Evolutionary conservation across 108 stramenopile species (phyloP).

Genomic region (Aureococcus anophagefferens): DNA sequence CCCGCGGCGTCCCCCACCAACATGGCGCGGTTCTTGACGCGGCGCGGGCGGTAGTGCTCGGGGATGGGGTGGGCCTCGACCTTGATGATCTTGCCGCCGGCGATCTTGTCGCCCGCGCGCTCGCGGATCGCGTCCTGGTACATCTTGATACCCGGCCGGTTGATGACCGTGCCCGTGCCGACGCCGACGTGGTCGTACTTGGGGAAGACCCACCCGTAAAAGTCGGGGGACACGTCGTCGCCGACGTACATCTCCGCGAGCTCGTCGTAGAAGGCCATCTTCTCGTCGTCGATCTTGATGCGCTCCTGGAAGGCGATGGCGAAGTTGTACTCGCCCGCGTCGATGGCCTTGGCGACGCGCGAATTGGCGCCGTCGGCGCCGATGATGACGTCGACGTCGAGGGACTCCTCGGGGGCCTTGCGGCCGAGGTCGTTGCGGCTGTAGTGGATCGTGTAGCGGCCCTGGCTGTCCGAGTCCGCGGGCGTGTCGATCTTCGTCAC

Average conservation of each 20-base stretch:
- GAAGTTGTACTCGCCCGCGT: constrained; percentile 93
- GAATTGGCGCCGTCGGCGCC: constrained; percentile 96
- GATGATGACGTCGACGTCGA: constrained; percentile 82
- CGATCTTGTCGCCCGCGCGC: constrained; percentile 92
- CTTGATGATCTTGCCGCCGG: constrained; percentile 93
- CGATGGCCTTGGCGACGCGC: constrained; percentile 96
- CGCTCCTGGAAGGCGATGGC: constrained; percentile 98
- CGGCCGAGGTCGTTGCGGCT: constrained; percentile 53
- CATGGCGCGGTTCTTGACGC: constrained; percentile 81
- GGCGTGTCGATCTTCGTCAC: constrained; percentile 86
- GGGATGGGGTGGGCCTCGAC: constrained; percentile 98
- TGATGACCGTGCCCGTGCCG: constrained; percentile 94
- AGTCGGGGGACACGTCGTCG: constrained; percentile 94
- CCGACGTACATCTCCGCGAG: constrained; percentile 98
- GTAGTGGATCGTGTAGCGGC: constrained; percentile 80
- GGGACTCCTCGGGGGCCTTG: constrained; percentile 60
- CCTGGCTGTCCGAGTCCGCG: constrained; percentile 42
- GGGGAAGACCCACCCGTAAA: constrained; percentile 98
- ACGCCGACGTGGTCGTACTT: constrained; percentile 98
- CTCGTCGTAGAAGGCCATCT: constrained; percentile 96
- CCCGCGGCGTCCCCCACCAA: constrained; percentile 95
- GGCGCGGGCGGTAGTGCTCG: constrained; percentile 91
- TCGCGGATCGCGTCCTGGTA: constrained; percentile 98
- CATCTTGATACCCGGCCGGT: constrained; percentile 96
- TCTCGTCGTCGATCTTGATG: constrained; percentile 90